Evolutionary conservation across 2,329 filamentous ascomycete genomes (phyloP), one percentile per base, ranked within the genome.

Genomic region (Davidsoniella eucalypti): DNA sequence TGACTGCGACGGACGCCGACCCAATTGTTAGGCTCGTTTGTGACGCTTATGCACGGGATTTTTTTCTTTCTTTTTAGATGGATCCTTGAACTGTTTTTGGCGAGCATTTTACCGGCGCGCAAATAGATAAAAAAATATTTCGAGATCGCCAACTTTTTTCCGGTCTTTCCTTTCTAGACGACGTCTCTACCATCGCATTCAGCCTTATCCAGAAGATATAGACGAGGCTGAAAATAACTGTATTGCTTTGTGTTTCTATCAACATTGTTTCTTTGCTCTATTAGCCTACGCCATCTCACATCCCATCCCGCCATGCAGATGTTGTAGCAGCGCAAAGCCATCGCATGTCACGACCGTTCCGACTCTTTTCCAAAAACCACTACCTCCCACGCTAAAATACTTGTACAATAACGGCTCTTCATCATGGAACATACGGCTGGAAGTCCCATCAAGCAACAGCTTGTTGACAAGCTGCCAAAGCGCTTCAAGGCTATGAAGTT

Each of bases 401-500:
- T 6, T 16, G 25, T 47, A 10, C 14, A 7, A 21, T 21, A 18
- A 21, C 17, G n/a, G 18, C 6, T 33, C 14, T 16, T 43, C 51
- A 49, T 42, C 39, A 55, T 54, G 54, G 54, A 55, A 14, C 53
- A 55, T 37, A 50, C 58, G 6, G 55, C 61, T 14, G 59, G 63
- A 36, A 61, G 60, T 49, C 64, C 67, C 26, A 64, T 79, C 59
- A 95, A 95, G 73, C 80, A 87, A 70, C 87, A 94, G 75, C 82
- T 95, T 63, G 76, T 87, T 49, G 87, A 95, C 67, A 80, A 81
- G 62, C 74, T 86, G 51, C 90, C 90, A 33, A 94, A 94, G 70
- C 83, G 86, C 60, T 93, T 95, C 70, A 87, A 83, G 64, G 83
- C 87, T 61, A 76, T 96, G 63, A 88, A 94, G 62, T 96, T 96